These are phyloP conservation scores for Tetradesmus obliquus DNA, from an alignment of 139 green algal species.

Conservation along the genomic window DNA sequence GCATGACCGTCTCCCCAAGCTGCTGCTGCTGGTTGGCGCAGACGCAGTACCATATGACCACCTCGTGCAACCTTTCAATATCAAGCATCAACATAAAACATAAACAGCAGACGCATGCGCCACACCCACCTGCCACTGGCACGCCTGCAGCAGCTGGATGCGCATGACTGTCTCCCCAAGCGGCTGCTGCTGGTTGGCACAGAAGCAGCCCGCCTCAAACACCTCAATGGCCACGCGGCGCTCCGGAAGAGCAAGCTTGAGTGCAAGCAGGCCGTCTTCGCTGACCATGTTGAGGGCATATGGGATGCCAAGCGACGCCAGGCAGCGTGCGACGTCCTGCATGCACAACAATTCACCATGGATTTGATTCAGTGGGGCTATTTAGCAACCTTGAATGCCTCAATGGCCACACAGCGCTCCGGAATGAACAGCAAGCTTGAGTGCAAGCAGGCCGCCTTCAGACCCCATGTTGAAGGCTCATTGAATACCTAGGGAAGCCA, in stretches of 20 bases:
- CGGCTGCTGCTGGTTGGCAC: slow-evolving; percentile 46
- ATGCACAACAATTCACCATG: background rate
- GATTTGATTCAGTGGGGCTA: background rate
- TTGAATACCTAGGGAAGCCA: background rate
- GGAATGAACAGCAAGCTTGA: too few species aligned
- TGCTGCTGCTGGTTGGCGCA: slow-evolving; percentile 42
- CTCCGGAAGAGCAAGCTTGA: slow-evolving; percentile 34
- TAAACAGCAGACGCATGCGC: background rate
- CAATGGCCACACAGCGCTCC: too few species aligned
- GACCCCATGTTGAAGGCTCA: too few species aligned
- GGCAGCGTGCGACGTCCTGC: slow-evolving; percentile 35
- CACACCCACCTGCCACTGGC: slow-evolving; percentile 40
- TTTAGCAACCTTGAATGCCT: too few species aligned
- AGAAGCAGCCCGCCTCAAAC: slow-evolving; percentile 32
- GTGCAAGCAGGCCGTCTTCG: slow-evolving; percentile 27
- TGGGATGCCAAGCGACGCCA: background rate
- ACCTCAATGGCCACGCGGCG: slow-evolving; percentile 40
- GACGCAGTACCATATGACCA: background rate
- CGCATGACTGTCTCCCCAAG: slow-evolving; percentile 45
- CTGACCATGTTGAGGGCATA: slow-evolving; percentile 14
- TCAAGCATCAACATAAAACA: background rate
- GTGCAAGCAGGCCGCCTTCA: too few species aligned
- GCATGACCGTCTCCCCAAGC: slow-evolving; percentile 32
- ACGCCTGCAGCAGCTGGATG: slow-evolving; percentile 44
- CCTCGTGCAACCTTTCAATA: background rate